These are phyloP conservation scores for Malassezia psittaci DNA, from an alignment of 1,284 basidiomycete species.

Conservation along the genomic window DNA sequence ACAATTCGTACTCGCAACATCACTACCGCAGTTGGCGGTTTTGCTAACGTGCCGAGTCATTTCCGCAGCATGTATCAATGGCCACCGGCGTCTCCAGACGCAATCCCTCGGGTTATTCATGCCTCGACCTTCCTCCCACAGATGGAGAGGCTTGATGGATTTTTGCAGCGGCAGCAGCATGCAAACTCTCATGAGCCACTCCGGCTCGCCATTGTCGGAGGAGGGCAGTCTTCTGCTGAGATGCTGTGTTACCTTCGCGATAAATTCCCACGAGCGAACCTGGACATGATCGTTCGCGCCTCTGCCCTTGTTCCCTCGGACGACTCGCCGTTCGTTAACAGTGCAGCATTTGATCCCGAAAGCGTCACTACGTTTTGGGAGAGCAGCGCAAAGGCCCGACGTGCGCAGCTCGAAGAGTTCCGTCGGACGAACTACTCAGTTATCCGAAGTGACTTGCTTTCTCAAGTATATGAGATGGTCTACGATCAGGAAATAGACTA, in stretches of 20 bases:
- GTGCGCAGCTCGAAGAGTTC: constrained; percentile 37
- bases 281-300: constrained; percentile 42
- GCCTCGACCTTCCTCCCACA: constrained; percentile 37
- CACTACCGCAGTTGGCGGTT: constrained; percentile 37
- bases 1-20: constrained; percentile 32
- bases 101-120: constrained; percentile 31
- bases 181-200: constrained; percentile 13
- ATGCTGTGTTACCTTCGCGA: constrained; percentile 39
- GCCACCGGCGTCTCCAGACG: constrained; percentile 3
- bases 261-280: constrained; percentile 36
- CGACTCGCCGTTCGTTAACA: constrained; percentile 44
- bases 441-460: constrained; percentile 35
- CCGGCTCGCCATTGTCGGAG: constrained; percentile 40
- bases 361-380: constrained; percentile 43
- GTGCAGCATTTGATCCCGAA: constrained; percentile 43
- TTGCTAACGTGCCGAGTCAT: constrained; percentile 27
- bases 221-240: constrained; percentile 43
- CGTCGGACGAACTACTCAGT: constrained; percentile 46
- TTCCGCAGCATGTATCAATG: constrained; percentile 23
- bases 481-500: constrained; percentile 45
- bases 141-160: constrained; percentile 25
- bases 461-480: constrained; percentile 34
- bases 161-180: constrained; percentile 17
- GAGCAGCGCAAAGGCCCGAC: constrained; percentile 25
- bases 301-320: constrained; percentile 42